Base-by-base conservation (phyloP, 2,329 filamentous ascomycete genomes). In the Cladophialophora yegresii region DNA sequence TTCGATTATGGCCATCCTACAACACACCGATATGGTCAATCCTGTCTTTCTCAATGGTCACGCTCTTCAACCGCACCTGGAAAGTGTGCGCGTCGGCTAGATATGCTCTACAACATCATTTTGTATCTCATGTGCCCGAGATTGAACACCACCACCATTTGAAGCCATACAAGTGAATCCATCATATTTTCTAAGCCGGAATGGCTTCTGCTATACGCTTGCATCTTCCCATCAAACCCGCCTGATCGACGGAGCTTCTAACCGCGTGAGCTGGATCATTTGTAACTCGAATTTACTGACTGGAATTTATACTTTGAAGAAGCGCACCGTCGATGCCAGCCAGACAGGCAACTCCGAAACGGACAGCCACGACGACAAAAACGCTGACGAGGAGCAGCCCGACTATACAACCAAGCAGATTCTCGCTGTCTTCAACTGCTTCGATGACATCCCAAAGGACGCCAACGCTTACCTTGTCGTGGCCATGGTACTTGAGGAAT, bases 381-480 rank as follows among this genome's bases (percentile, higher is more conserved):
- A 51, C 26, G 47, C 20, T 10, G 13, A 51, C 8, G 47, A 40
- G 20, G 57, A 60, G 45, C 28, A n/a, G 16, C 8, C 47, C n/a
- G 9, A 33, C n/a, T 60, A 23, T 30, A 60, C n/a, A 7, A 23
- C 22, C 40, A 28, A 60, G 32, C 33, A 60, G 36, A 53, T 60
- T 12, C 50, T 60, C 28, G 57, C 26, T 5, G 40, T 53, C 16
- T 51, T 47, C 47, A n/a, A 60, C 13, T 5, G 43, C 9, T 60
- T 36, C 26, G 57, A 51, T 9, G 47, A 60, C 26, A 60, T 40
- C n/a, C 45, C 47, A 26, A 60, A 53, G 23, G 57, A 40, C n/a
- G 20, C 20, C 16, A 51, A 60, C 47, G 47, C 57, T 8, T 32
- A 33, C 32, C n/a, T 45, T 28, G 23, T 26, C 6, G 45, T 60